Evolutionary conservation across 441 rosid genomes (phyloP).

Genomic region (Syzygium syzygioides): DNA sequence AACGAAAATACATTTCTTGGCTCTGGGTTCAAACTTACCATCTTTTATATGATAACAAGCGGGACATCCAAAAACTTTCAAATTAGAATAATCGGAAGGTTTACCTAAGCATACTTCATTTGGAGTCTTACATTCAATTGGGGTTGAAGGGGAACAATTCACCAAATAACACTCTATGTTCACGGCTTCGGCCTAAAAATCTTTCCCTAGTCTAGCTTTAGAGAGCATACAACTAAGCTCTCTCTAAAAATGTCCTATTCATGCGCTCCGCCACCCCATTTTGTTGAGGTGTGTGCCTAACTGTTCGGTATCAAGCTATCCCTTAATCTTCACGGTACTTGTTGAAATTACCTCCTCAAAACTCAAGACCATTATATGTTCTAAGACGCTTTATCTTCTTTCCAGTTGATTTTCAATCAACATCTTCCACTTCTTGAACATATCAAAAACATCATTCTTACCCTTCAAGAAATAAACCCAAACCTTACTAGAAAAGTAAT

Average conservation of each 20-base stretch:
- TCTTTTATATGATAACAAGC: not conserved
- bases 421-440: not conserved
- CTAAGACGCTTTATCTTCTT: not conserved
- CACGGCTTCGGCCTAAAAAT: not conserved
- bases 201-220: no score
- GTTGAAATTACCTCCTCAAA: not conserved
- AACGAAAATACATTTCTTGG: no score
- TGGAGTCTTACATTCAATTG: not conserved
- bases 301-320: no score
- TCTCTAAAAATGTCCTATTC: accelerated
- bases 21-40: no score
- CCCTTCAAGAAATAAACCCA: not conserved
- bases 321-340: not conserved
- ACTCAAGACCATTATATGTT: not conserved
- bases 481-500: not conserved
- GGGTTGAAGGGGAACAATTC: not conserved
- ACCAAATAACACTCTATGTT: not conserved
- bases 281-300: not conserved
- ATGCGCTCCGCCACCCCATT: not conserved
- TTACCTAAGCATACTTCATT: not conserved
- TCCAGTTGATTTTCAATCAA: not conserved
- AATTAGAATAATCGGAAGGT: not conserved
- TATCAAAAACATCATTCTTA: no score
- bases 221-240: not conserved
- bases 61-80: no score